These are phyloP conservation scores for Pseudomonodictys pantanalensis DNA, from an alignment of 495 filamentous ascomycete genomes.

Conservation along the genomic window DNA sequence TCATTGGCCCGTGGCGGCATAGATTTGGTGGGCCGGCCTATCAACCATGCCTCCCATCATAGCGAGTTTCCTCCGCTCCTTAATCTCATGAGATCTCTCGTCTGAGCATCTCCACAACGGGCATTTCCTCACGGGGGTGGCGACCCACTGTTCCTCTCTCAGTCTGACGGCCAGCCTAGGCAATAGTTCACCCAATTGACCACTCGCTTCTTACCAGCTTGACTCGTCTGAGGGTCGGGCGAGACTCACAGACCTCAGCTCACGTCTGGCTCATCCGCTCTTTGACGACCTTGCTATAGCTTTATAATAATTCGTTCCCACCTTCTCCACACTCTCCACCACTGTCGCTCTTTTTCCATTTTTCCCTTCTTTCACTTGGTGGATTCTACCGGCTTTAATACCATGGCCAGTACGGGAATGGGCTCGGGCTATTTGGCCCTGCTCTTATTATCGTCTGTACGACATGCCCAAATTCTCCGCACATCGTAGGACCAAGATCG, in stretches of 20 bases:
- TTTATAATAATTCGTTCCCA: no score
- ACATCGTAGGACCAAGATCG: not conserved
- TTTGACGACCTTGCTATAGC: no score
- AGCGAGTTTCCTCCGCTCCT: not conserved
- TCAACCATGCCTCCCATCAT: not conserved
- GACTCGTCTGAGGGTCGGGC: not conserved
- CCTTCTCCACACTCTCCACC: not conserved
- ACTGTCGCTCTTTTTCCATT: not conserved
- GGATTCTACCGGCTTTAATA: not conserved
- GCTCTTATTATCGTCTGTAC: conserved; percentile 19
- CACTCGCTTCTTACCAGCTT: not conserved
- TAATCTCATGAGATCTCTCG: not conserved
- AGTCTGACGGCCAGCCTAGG: not conserved
- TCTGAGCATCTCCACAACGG: not conserved
- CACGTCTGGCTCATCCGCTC: no score
- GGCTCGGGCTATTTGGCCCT: not conserved
- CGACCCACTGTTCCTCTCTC: not conserved
- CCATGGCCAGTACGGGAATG: conserved; percentile 7
- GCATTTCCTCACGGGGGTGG: not conserved
- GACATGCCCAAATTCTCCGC: conserved; percentile 2
- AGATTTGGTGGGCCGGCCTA: not conserved
- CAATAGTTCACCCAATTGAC: not conserved
- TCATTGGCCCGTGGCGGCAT: not conserved
- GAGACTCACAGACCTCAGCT: not conserved
- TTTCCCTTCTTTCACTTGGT: not conserved